Evolutionary conservation across 306 rosid species (phyloP).

Genomic region (Styphnolobium japonicum): DNA sequence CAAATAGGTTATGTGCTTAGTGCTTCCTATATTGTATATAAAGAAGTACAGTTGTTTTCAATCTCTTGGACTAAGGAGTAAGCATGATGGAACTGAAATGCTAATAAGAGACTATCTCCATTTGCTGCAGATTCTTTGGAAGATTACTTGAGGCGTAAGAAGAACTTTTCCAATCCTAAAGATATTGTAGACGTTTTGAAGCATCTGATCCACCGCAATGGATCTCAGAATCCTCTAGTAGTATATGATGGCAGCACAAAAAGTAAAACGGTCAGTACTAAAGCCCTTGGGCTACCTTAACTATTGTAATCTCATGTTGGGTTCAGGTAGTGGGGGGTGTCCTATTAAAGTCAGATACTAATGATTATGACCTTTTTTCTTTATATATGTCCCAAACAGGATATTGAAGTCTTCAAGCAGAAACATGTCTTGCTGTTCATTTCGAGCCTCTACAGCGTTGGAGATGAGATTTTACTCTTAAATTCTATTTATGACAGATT

Average conservation of each 20-base stretch:
- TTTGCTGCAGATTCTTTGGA: slow-evolving; percentile 22
- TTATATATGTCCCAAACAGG: slow-evolving; percentile 23
- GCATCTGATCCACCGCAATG: slow-evolving; percentile 23
- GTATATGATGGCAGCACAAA: slow-evolving; percentile 24
- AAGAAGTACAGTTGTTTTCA: background rate
- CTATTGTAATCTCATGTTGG: background rate
- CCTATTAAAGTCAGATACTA: background rate
- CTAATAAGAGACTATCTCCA: background rate
- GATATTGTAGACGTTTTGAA: slow-evolving; percentile 32
- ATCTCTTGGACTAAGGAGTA: background rate
- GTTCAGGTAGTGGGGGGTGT: too few species aligned
- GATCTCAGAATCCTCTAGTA: background rate
- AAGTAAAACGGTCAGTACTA: background rate
- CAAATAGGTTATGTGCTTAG: slow-evolving; percentile 21
- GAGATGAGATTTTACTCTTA: slow-evolving; percentile 37
- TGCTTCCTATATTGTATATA: background rate
- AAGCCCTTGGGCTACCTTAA: background rate
- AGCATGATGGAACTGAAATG: background rate
- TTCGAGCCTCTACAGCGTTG: slow-evolving; percentile 27
- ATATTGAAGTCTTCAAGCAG: slow-evolving; percentile 20
- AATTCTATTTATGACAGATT: slow-evolving; percentile 30
- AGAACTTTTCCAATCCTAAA: slow-evolving; percentile 29
- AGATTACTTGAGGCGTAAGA: slow-evolving; percentile 18
- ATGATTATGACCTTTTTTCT: background rate
- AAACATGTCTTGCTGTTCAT: slow-evolving; percentile 32